Evolutionary conservation across 2,329 filamentous ascomycete species (phyloP), one percentile per base, ranked within the genome.

Genomic region (Coniochaeta prunicola): DNA sequence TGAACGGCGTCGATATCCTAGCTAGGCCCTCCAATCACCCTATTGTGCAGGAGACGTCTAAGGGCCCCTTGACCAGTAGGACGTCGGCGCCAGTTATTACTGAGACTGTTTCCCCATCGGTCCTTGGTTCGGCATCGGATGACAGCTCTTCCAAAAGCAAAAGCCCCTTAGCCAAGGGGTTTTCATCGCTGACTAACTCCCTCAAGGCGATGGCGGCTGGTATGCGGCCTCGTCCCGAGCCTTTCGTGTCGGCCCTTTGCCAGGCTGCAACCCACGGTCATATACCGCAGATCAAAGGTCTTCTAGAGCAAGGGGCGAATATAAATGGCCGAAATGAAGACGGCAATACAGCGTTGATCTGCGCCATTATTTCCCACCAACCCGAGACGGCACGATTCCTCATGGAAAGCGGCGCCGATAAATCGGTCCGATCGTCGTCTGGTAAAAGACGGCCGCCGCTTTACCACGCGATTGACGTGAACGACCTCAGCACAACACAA

Each of bases 131-230:
- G 7, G 30, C 30, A 33, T 17, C 40, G 19, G n/a, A 26, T 13
- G 45, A 50, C 2, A 17, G 12, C 8, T 50, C 57, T 19, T 38
- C 57, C 53, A n/a, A 36, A 53, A 31, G 10, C 40, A 30, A 31
- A 38, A n/a, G 53, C 26, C 31, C 57, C 28, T 10, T 45, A 4
- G 56, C 56, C 5, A 58, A 58, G 15, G 42, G 45, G 40, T 55
- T 70, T 26, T 69, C 68, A 1, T 71, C 70, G 0, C 26, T 75
- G 26, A 68, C 69, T 2, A 66, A 69, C 24, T 70, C 71, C 0
- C 63, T 66, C 56, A 62, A 59, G 31, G 64, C 64, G 33, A 55
- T 64, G 56, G 61, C 64, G 17, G 59, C 62, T 28, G 58, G 57
- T 1, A 58, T 66, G 31, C 59, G 63, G 4, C 53, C 58, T 21